Evolutionary conservation across 495 filamentous ascomycete genomes (phyloP).

Genomic region (Astrothelium subdiscretum): DNA sequence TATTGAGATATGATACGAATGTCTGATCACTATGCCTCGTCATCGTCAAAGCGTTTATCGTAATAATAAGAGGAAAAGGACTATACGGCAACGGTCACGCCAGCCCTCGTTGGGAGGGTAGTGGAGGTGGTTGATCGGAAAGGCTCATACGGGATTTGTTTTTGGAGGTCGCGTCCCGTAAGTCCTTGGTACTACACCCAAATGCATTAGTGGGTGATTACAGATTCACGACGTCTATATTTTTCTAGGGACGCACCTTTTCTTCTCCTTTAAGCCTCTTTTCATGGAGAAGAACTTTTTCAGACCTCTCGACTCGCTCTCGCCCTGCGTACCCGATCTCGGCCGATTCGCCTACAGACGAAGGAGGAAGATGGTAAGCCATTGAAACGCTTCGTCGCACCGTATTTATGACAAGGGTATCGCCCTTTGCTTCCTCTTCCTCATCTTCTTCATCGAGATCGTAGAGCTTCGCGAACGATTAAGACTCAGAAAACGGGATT

Average conservation of each 20-base stretch:
- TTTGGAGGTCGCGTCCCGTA: neutral
- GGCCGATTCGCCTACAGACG: neutral
- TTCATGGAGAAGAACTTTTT: slow-evolving; percentile 2
- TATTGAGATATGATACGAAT: neutral
- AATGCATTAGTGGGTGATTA: neutral
- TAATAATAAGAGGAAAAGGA: neutral
- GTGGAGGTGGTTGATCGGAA: neutral
- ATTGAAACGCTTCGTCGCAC: neutral
- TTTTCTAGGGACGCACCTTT: neutral
- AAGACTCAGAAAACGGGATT: neutral
- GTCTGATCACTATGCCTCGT: neutral
- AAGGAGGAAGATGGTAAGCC: slow-evolving; percentile 2
- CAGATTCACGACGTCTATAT: neutral
- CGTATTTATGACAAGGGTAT: neutral
- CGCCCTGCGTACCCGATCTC: slow-evolving; percentile 2
- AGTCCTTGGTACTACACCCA: neutral
- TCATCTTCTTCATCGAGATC: neutral
- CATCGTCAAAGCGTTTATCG: neutral
- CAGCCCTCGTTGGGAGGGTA: neutral
- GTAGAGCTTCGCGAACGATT: neutral
- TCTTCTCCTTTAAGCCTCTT: neutral
- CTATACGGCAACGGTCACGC: neutral
- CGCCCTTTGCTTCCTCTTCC: neutral
- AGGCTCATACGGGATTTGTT: neutral
- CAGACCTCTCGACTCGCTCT: neutral